phyloP scores from a whole-genome alignment of 1,284 basidiomycete species.

The Vanrija sp. region DNA sequence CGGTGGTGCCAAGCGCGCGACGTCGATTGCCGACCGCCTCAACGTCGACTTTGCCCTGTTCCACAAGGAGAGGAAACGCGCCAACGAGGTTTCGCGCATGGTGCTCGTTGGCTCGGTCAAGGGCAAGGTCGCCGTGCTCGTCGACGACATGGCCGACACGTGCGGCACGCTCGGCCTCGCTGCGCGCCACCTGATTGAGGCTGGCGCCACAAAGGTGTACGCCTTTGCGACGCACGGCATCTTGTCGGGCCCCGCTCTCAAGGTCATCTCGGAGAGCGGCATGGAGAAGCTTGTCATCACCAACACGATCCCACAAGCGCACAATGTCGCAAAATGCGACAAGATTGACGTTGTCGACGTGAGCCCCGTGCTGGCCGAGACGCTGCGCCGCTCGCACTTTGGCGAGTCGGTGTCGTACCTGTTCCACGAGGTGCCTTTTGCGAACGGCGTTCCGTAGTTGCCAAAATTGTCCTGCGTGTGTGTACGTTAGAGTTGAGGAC shows the following conservation, averaged over 20 bases:
- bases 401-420: conserved; percentile 50
- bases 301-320: conserved; percentile 90
- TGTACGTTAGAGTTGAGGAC: conserved; percentile 1
- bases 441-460: conserved; percentile 18
- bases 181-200: conserved; percentile 81
- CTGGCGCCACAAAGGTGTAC: conserved; percentile 79
- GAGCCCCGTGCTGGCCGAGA: conserved; percentile 90
- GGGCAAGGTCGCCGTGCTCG: conserved; percentile 93
- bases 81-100: conserved; percentile 99
- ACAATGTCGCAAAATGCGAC: conserved; percentile 67
- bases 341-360: conserved; percentile 98
- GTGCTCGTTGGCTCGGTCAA: conserved; percentile 91
- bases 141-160: conserved; percentile 99
- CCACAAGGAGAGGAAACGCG: conserved; percentile 99
- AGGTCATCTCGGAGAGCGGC: conserved; percentile 64
- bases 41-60: conserved; percentile 98
- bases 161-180: conserved; percentile 96
- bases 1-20: conserved; percentile 96
- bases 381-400: conserved; percentile 72
- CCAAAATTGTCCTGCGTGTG: background rate
- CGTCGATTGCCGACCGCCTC: conserved; percentile 92
- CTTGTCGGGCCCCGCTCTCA: conserved; percentile 80
- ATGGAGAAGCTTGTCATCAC: conserved; percentile 96
- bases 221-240: conserved; percentile 98
- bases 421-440: conserved; percentile 51